Percentiles rank a stretch among this genome's conserved stretches.
Conservation (phyloP, 2,329 filamentous ascomycete species). For the Aspergillus sp. region DNA sequence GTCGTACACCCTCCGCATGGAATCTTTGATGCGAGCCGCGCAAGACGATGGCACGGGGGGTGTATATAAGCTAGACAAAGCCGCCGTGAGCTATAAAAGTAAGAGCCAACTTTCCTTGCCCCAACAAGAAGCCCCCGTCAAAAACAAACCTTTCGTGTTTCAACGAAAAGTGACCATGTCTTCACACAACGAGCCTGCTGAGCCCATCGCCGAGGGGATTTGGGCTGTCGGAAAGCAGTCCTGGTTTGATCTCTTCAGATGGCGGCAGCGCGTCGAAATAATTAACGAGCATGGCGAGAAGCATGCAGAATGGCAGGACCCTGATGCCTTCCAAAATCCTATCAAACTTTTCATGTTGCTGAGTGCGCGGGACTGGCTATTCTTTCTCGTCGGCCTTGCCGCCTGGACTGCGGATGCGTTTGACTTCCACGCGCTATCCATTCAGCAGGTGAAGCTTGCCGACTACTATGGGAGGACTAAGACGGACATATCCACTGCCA, state of each 20-base stretch:
- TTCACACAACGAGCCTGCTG: slow-evolving; percentile 53
- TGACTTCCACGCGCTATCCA: slow-evolving; percentile 77
- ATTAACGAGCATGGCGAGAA: slow-evolving; percentile 59
- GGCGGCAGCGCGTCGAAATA: slow-evolving; percentile 69
- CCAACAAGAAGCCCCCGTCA: not conserved
- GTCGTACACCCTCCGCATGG: not conserved
- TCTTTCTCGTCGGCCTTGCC: slow-evolving; percentile 70
- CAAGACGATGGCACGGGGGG: not conserved
- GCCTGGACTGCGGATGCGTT: slow-evolving; percentile 83
- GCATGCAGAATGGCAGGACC: slow-evolving; percentile 66
- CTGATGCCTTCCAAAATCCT: slow-evolving; percentile 67
- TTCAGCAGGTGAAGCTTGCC: slow-evolving; percentile 72
- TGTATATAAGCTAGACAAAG: slow-evolving; percentile 13
- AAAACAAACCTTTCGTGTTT: not conserved
- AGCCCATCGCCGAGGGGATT: slow-evolving; percentile 66
- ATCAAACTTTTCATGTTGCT: slow-evolving; percentile 67
- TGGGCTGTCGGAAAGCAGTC: slow-evolving; percentile 65
- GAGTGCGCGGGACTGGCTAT: slow-evolving; percentile 67
- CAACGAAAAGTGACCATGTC: slow-evolving; percentile 3
- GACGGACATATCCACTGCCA: slow-evolving; percentile 67
- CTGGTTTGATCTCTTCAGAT: slow-evolving; percentile 65
- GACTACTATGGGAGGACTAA: slow-evolving; percentile 59
- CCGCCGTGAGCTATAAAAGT: not conserved
- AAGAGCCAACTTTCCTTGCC: not conserved
- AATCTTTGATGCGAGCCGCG: slow-evolving; percentile 8